phyloP scores from a whole-genome alignment of 495 filamentous ascomycete genomes.

The Penicillium verhagenii region DNA sequence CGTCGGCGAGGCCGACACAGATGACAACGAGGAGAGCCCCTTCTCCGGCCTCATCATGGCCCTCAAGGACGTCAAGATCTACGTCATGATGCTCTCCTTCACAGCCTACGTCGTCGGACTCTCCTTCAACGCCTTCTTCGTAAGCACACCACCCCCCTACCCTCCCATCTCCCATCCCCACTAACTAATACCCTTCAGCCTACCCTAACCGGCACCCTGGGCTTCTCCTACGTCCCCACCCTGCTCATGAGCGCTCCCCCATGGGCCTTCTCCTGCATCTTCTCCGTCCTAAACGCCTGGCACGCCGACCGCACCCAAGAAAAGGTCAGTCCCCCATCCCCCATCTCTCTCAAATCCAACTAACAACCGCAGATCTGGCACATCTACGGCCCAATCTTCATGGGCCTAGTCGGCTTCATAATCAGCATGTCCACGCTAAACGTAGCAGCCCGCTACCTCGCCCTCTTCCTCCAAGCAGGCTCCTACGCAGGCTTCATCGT shows the following conservation, averaged over 20 bases:
- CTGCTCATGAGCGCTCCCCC: conserved; percentile 78
- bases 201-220: conserved; percentile 71
- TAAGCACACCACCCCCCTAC: conserved; percentile 9
- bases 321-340: conserved; percentile 48
- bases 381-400: conserved; percentile 62
- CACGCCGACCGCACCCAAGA: conserved; percentile 80
- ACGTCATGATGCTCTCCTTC: conserved; percentile 56
- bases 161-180: not conserved
- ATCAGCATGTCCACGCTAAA: conserved; percentile 66
- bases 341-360: conserved; percentile 10
- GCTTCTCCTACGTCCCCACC: conserved; percentile 62
- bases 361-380: conserved; percentile 59
- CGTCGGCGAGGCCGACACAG: conserved; percentile 70
- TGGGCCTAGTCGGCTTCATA: conserved; percentile 72
- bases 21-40: conserved; percentile 57
- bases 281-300: conserved; percentile 68
- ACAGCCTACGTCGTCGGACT: conserved; percentile 35
- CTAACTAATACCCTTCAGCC: conserved; percentile 71
- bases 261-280: conserved; percentile 69
- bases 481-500: conserved; percentile 65
- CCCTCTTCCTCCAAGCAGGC: conserved; percentile 75
- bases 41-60: conserved; percentile 67
- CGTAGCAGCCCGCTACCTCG: conserved; percentile 66
- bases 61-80: conserved; percentile 67
- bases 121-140: conserved; percentile 39